Evolutionary conservation across 345 rosid genomes (phyloP).

Genomic region (Eucalyptus regnans): DNA sequence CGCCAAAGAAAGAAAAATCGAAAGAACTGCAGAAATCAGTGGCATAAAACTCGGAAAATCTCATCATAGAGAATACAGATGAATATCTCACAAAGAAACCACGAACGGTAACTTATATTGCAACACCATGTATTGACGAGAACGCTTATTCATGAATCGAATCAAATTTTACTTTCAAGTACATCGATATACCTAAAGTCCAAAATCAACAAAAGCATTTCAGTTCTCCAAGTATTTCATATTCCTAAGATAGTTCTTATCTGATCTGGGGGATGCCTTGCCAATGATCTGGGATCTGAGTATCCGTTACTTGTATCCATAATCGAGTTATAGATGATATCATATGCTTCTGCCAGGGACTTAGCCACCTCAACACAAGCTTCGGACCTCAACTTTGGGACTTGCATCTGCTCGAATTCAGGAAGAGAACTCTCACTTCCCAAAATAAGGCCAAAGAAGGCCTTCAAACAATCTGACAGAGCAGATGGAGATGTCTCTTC

Average conservation of each 20-base stretch:
- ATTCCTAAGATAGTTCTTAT: constrained; percentile 90
- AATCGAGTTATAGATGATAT: constrained; percentile 57
- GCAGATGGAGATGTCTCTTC: constrained; percentile 57
- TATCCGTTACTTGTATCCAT: constrained; percentile 67
- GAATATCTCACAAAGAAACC: neutral
- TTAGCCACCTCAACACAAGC: constrained; percentile 60
- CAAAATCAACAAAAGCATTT: neutral
- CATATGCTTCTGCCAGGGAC: constrained; percentile 70
- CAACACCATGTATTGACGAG: neutral
- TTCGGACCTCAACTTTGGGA: constrained; percentile 82
- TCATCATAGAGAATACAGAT: neutral
- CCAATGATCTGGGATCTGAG: constrained; percentile 76
- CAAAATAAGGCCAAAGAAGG: constrained; percentile 75
- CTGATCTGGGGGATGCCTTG: constrained; percentile 92
- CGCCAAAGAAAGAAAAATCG: neutral
- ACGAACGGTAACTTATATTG: neutral
- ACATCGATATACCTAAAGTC: neutral
- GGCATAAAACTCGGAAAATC: neutral
- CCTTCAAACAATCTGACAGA: constrained; percentile 68
- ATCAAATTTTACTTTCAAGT: neutral
- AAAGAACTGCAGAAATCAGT: neutral
- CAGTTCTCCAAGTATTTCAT: constrained; percentile 7
- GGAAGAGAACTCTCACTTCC: constrained; percentile 86
- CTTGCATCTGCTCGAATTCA: constrained; percentile 90
- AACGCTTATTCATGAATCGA: neutral